Evolutionary conservation across 2,329 filamentous ascomycete species (phyloP).

Genomic region (Tolypocladium inflatum): DNA sequence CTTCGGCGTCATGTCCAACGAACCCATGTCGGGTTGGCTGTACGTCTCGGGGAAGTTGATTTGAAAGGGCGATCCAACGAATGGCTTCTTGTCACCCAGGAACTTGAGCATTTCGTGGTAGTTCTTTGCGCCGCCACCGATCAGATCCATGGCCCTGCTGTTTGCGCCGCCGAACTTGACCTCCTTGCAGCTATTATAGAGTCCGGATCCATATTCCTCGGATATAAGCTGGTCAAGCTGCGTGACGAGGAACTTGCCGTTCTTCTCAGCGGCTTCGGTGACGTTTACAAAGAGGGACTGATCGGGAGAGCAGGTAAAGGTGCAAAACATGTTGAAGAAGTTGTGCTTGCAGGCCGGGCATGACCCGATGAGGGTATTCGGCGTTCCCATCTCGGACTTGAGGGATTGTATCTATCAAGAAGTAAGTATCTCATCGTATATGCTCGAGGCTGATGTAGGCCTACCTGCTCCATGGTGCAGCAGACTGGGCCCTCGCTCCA

Average conservation of each 20-base stretch:
- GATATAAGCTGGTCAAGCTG: conserved; percentile 87
- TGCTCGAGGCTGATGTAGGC: rapidly evolving
- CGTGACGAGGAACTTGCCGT: conserved; percentile 57
- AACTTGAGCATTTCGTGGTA: conserved; percentile 84
- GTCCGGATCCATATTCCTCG: conserved; percentile 71
- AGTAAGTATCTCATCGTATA: neutral
- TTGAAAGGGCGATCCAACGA: conserved; percentile 88
- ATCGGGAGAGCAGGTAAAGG: conserved; percentile 94
- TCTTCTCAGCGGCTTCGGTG: conserved; percentile 59
- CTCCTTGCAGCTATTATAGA: conserved; percentile 97
- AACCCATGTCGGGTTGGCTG: conserved; percentile 58
- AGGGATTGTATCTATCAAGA: conserved; percentile 60
- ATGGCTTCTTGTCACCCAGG: conserved; percentile 77
- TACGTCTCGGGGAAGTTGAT: conserved; percentile 76
- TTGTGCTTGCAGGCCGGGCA: conserved; percentile 97
- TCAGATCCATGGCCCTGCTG: conserved; percentile 87
- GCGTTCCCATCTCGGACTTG: conserved; percentile 75
- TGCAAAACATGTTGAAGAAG: conserved; percentile 97
- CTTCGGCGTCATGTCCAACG: conserved; percentile 64
- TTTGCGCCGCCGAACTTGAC: conserved; percentile 97
- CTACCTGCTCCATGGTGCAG: conserved; percentile 70
- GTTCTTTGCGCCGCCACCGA: conserved; percentile 89
- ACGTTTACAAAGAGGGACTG: conserved; percentile 95
- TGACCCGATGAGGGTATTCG: conserved; percentile 79
- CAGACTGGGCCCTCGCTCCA: conserved; percentile 82